Conservation (phyloP, 345 rosid genomes). For the Pugionium cornutum region DNA sequence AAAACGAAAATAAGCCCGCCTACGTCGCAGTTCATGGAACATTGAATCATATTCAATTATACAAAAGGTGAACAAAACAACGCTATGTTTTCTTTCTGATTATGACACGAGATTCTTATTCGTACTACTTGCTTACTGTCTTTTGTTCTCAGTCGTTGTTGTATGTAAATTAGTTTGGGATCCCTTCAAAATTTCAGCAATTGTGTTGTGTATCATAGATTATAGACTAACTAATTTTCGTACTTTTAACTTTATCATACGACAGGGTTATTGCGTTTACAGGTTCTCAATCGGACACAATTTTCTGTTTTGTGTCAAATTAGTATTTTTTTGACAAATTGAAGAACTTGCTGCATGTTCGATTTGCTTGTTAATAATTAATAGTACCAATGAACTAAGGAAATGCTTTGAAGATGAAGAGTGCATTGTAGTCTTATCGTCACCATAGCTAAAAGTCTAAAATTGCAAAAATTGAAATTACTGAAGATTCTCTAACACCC, state of each 20-base stretch:
- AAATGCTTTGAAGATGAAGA: background rate
- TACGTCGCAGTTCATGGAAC: slow-evolving; percentile 80
- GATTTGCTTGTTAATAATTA: background rate
- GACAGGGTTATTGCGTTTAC: slow-evolving; percentile 8
- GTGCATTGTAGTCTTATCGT: background rate
- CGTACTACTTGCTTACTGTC: slow-evolving; percentile 7
- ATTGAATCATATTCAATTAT: slow-evolving; percentile 27
- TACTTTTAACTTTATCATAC: slow-evolving; percentile 3
- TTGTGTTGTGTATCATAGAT: slow-evolving; percentile 32
- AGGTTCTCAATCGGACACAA: background rate
- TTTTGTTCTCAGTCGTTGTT: slow-evolving; percentile 14
- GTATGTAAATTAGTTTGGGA: slow-evolving; percentile 36
- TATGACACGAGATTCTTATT: slow-evolving; percentile 33
- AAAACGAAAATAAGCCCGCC: slow-evolving; percentile 86
- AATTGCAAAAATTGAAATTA: slow-evolving; percentile 20
- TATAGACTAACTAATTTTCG: slow-evolving; percentile 22
- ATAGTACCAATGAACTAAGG: background rate
- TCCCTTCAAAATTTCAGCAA: background rate
- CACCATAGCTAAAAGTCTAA: slow-evolving; percentile 9
- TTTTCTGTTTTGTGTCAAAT: background rate
- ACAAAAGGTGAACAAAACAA: slow-evolving; percentile 29
- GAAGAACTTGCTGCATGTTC: background rate
- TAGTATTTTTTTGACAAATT: background rate
- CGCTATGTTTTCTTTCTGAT: slow-evolving; percentile 8
- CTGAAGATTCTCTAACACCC: slow-evolving; percentile 18